Conservation (phyloP, 225 moss, liverwort and hornwort species). For the Anthoceros angustus region DNA sequence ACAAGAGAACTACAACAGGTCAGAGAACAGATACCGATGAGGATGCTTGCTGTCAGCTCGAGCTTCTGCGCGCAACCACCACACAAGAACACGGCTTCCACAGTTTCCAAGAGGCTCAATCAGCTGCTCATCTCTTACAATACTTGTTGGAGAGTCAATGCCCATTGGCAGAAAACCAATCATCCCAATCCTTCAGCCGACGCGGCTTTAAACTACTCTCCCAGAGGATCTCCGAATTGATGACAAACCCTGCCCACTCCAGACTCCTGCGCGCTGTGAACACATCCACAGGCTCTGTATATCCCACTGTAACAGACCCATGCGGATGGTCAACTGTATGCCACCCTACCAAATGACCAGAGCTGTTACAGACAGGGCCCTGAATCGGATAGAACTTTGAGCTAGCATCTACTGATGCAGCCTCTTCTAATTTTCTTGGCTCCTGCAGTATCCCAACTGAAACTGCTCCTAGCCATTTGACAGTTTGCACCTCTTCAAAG, state of each 20-base stretch:
- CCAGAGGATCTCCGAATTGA: constrained; percentile 55
- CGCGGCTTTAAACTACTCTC: constrained; percentile 26
- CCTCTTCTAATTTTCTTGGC: constrained; percentile 20
- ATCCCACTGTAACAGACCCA: constrained; percentile 17
- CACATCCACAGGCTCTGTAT: constrained; percentile 19
- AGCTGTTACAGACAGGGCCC: constrained; percentile 39
- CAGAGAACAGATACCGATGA: constrained; percentile 31
- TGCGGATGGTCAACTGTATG: constrained; percentile 36
- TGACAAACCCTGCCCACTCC: constrained; percentile 83
- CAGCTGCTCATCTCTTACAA: constrained; percentile 39
- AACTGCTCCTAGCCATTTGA: constrained; percentile 61
- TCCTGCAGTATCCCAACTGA: constrained; percentile 67
- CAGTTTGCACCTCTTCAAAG: constrained; percentile 55
- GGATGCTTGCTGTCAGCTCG: constrained; percentile 42
- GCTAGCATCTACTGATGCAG: constrained; percentile 12
- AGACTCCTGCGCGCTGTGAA: constrained; percentile 18
- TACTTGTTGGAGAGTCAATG: constrained; percentile 31
- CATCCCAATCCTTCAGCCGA: constrained; percentile 54
- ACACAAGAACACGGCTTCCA: constrained; percentile 35
- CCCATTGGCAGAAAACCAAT: constrained; percentile 29
- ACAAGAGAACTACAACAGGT: not conserved
- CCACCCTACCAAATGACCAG: constrained; percentile 52
- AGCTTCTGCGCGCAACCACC: constrained; percentile 83
- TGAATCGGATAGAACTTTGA: constrained; percentile 24
- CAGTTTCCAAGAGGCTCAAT: constrained; percentile 43